phyloP scores from a whole-genome alignment of 2,329 filamentous ascomycete species.

The Hypocreales sp. region DNA sequence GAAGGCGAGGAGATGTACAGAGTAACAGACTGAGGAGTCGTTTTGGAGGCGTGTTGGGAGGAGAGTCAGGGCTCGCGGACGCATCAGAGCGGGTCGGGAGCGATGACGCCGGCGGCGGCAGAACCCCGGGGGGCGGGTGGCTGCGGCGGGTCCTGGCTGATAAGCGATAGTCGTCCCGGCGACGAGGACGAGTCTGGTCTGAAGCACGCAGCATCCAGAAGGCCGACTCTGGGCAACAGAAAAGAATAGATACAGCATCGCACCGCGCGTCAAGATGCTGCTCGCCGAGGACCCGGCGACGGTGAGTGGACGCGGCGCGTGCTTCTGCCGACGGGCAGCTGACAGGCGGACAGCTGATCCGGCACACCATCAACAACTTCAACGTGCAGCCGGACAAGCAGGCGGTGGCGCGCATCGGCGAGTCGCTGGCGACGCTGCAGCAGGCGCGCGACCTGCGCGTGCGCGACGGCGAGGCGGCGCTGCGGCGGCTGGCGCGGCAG shows the following conservation, averaged over 20 bases:
- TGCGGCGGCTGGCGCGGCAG: constrained; percentile 61
- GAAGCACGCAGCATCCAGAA: neutral
- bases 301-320: too few relatives aligned
- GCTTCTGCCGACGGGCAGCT: too few relatives aligned
- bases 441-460: constrained; percentile 69
- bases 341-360: constrained; percentile 38
- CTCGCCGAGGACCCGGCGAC: constrained; percentile 86
- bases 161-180: constrained; percentile 5
- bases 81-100: too few relatives aligned
- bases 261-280: constrained; percentile 49
- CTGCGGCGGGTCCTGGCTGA: neutral
- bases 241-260: neutral
- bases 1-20: too few relatives aligned
- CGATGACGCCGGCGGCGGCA: too few relatives aligned
- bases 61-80: too few relatives aligned
- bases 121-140: neutral
- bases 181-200: neutral
- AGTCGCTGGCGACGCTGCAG: constrained; percentile 70
- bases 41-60: too few relatives aligned
- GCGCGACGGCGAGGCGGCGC: constrained; percentile 48
- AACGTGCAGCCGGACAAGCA: constrained; percentile 81
- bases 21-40: too few relatives aligned
- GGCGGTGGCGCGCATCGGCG: constrained; percentile 68
- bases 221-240: neutral
- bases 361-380: constrained; percentile 87